Percentiles rank a stretch among this genome's conserved stretches.
Evolutionary conservation across 177 flowering plant genomes (phyloP).

Genomic region (Vitis hybrid): DNA sequence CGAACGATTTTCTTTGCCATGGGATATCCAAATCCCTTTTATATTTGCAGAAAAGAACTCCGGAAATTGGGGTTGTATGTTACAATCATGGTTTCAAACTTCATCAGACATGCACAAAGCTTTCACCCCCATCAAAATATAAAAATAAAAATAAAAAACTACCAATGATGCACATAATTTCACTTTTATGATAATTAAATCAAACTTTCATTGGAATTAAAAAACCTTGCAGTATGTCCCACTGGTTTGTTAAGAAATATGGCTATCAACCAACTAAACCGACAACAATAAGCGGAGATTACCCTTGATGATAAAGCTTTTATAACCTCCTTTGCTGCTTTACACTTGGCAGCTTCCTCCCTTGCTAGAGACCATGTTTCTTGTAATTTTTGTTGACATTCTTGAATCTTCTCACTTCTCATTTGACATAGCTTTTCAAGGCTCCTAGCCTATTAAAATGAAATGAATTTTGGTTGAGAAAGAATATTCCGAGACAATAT

Average conservation of each 20-base stretch:
- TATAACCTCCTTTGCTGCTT: conserved; percentile 68
- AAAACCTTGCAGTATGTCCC: not conserved
- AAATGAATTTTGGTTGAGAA: conserved; percentile 1
- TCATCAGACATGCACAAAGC: no score
- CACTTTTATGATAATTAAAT: no score
- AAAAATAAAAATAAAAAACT: no score
- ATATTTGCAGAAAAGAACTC: no score
- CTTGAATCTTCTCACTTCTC: conserved; percentile 43
- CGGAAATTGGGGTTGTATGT: no score
- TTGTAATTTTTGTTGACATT: conserved; percentile 43
- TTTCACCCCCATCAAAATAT: no score
- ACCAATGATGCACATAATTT: no score
- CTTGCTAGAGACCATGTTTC: conserved; percentile 56
- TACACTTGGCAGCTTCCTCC: conserved; percentile 61
- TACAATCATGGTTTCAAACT: no score
- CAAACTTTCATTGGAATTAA: not conserved
- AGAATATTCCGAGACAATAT: not conserved
- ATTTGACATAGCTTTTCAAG: conserved; percentile 45
- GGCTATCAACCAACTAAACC: not conserved
- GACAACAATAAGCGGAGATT: conserved; percentile 3
- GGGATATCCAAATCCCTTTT: no score
- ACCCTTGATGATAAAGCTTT: conserved; percentile 53
- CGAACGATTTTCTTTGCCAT: no score
- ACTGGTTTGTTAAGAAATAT: no score
- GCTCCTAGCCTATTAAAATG: conserved; percentile 35